Conservation (phyloP, 495 filamentous ascomycete genomes). For the Jackrogersella minutella region DNA sequence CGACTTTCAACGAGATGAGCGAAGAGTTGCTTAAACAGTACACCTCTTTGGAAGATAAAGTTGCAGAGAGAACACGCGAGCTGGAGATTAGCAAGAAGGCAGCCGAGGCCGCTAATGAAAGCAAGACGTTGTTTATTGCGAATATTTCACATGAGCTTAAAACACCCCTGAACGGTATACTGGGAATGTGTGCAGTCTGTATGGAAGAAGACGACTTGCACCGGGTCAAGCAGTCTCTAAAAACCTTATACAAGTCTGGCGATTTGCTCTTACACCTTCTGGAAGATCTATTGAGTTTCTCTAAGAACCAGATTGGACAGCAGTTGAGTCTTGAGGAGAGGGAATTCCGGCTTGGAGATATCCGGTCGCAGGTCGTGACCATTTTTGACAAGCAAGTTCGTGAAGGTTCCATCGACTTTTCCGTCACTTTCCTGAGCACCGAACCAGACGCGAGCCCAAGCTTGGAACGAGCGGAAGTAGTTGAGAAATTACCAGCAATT, state of each 20-base stretch:
- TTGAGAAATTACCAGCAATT: slow-evolving; percentile 54
- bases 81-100: slow-evolving; percentile 89
- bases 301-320: slow-evolving; percentile 90
- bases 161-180: slow-evolving; percentile 90
- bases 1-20: slow-evolving; percentile 92
- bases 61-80: slow-evolving; percentile 80
- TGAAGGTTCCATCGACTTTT: slow-evolving; percentile 76
- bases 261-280: slow-evolving; percentile 86
- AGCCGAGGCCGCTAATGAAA: slow-evolving; percentile 90
- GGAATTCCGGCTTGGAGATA: slow-evolving; percentile 82
- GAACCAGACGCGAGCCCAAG: slow-evolving; percentile 48
- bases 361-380: slow-evolving; percentile 77
- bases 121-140: slow-evolving; percentile 93
- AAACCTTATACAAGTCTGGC: slow-evolving; percentile 88
- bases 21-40: slow-evolving; percentile 90
- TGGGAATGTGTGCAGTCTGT: slow-evolving; percentile 91
- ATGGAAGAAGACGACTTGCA: slow-evolving; percentile 85
- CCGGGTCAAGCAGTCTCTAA: slow-evolving; percentile 80
- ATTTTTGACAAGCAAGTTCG: slow-evolving; percentile 90
- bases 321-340: slow-evolving; percentile 79
- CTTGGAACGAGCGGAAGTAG: slow-evolving; percentile 46
- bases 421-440: slow-evolving; percentile 70
- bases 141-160: slow-evolving; percentile 96
- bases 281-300: slow-evolving; percentile 91
- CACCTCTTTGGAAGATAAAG: slow-evolving; percentile 80